Percentiles rank a stretch among this genome's conserved stretches.
These are phyloP conservation scores for Gonium pectorale DNA, from an alignment of 139 green algal species.

Conservation along the genomic window DNA sequence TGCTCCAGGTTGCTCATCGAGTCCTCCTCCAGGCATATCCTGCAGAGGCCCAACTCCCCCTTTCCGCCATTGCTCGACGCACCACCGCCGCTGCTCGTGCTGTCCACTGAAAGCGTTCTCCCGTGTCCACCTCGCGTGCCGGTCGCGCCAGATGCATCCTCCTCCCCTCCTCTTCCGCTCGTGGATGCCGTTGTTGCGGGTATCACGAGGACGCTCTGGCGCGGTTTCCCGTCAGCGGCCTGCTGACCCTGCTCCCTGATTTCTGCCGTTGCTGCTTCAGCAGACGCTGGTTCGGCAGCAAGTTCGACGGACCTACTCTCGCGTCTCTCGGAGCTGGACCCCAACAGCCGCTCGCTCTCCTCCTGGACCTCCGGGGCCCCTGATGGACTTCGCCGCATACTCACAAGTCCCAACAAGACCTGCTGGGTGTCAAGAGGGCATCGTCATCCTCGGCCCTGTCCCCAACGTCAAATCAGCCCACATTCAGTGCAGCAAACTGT, in stretches of 20 bases:
- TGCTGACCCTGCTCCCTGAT: too few relatives aligned
- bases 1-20: conserved; percentile 21
- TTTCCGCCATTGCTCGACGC: not conserved
- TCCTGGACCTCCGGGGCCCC: not conserved
- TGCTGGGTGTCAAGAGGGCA: too few relatives aligned
- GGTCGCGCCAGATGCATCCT: not conserved
- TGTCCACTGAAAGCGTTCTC: not conserved
- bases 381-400: too few relatives aligned
- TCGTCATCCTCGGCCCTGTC: too few relatives aligned
- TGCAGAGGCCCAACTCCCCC: not conserved
- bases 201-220: not conserved
- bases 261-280: too few relatives aligned
- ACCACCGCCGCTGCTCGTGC: not conserved
- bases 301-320: too few relatives aligned
- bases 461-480: too few relatives aligned
- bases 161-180: too few relatives aligned
- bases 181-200: not conserved
- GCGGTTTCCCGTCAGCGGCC: not conserved
- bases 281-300: too few relatives aligned
- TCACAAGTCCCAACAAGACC: too few relatives aligned
- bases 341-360: conserved; percentile 23
- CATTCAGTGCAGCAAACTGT: too few relatives aligned
- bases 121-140: not conserved
- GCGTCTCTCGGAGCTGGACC: too few relatives aligned
- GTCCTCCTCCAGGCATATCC: conserved; percentile 47